Conservation (phyloP, 2,329 filamentous ascomycete species). For the Rutstroemia sp. region DNA sequence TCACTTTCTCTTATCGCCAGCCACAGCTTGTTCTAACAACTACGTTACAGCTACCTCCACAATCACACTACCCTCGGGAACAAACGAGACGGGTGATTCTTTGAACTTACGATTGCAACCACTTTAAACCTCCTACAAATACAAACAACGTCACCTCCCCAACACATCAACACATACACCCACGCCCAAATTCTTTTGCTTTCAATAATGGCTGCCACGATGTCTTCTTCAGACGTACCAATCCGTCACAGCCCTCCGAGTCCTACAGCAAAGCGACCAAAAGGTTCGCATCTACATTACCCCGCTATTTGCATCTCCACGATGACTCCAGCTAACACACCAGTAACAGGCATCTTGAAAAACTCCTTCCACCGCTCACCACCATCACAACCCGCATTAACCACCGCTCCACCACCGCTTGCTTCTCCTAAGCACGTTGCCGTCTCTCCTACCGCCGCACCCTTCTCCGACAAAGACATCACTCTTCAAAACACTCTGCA, state of each 20-base stretch:
- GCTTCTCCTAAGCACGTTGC: constrained; percentile 20
- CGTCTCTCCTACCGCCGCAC: constrained; percentile 17
- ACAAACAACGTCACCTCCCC: not conserved
- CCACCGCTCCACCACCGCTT: constrained; percentile 37
- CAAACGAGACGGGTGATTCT: not conserved
- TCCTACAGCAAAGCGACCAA: constrained; percentile 30
- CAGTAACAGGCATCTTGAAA: constrained; percentile 75
- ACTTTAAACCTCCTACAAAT: not conserved
- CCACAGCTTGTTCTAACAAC: no score
- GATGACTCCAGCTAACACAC: constrained; percentile 3
- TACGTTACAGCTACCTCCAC: not conserved
- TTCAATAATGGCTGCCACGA: constrained; percentile 14
- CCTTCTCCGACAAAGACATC: constrained; percentile 42
- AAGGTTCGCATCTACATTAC: constrained; percentile 24
- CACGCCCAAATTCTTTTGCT: not conserved
- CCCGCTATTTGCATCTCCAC: constrained; percentile 1
- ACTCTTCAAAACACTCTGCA: constrained; percentile 90
- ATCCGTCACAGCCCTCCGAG: constrained; percentile 27
- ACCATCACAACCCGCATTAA: constrained; percentile 33
- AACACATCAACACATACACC: not conserved
- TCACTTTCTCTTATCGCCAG: not conserved
- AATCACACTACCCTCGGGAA: not conserved
- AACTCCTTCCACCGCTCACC: constrained; percentile 66
- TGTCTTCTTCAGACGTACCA: constrained; percentile 23
- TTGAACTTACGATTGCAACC: not conserved